Base-by-base conservation (phyloP, 2,329 filamentous ascomycete genomes). In the Botrytis porri region DNA sequence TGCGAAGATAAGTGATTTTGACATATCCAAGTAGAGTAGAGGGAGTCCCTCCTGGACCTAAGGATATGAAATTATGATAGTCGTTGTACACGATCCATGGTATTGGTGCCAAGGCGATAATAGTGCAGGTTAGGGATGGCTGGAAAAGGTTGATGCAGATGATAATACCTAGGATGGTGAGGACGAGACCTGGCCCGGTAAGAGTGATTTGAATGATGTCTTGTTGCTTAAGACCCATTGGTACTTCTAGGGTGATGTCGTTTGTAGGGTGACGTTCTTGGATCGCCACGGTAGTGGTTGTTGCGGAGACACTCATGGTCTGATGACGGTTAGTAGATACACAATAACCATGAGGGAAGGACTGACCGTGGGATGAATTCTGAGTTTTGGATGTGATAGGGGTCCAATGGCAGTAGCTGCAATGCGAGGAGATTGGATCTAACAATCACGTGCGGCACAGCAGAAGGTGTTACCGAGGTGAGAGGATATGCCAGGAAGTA, bases 21-120 rank as follows among this genome's bases (percentile, higher is more conserved):
- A 93, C 82, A 81, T 95, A 97, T 76, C 93, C 93, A 8, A 82
- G 76, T 60, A 92, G 87, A 0, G 92, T 96, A 4, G 90, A 87
- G 0, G 93, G 93, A 0, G 92, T 95, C 73, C 93, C 93, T 37
- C 93, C 93, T 0, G 93, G 93, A 0, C 93, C 93, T 32, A 97
- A 88, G 57, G 88, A 88, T 75, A 95, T 84, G 82, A 94, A 96
- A 80, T 90, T 91, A 70, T 85, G 84, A 82, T 94, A 96, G 84
- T 95, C 92, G 79, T 89, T 88, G 79, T 89, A 88, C 77, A 93
- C 82, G 74, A 84, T 79, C 74, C 76, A 80, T n/a, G 76, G 79
- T 74, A 84, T 79, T 25, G 87, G 87, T 12, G 85, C 80, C n/a
- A 87, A 76, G 32, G 85, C 79, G 69, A 90, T 83, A 66, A 89